Base-by-base conservation (phyloP, 805 yeast genomes). In the Sugiyamaella lignohabitans region DNA sequence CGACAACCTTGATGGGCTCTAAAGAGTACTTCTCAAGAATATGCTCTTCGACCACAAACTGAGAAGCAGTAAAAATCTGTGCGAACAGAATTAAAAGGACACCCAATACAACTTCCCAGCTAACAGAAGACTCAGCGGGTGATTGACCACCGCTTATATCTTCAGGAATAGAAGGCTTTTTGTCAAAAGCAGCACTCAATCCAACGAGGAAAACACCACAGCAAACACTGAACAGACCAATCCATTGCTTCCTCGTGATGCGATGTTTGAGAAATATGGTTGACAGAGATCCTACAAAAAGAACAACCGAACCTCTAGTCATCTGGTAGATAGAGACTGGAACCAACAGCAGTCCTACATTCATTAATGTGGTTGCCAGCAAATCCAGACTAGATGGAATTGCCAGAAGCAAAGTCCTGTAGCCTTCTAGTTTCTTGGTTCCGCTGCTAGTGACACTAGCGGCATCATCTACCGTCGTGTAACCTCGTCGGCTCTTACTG, bases 291-390 rank as follows among this genome's bases (percentile, higher is more conserved):
- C 89, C 94, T 20, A 84, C 94, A 65, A 83, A 84, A 37, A 85
- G 64, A 38, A 85, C 85, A 37, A 84, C 67, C 0, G 87, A 76
- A 2, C 94, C 93, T 53, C 94, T 69, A n/a, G 84, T 80, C 94
- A 85, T 85, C 61, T 85, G 94, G 62, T 84, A 85, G 42, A 84
- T 74, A 1, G 88, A 82, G 5, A 84, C 93, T 0, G 93, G 91
- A 1, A 81, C 79, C 62, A 79, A 80, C 20, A 83, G 61, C 50
- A 85, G 69, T 0, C 93, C 93, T n/a, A 84, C 61, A 56, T 84
- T 82, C 79, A 84, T 73, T 53, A 85, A 64, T 0, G 93, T 84
- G 1, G 94, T 85, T 2, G 82, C 91, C 32, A 73, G 56, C 42
- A 84, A 70, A 61, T 85, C 94, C 63, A 88, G 82, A 5, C 74